Percentiles rank a stretch among this genome's conserved stretches.
These are phyloP conservation scores for Stylonectria norvegica DNA, from an alignment of 2,329 filamentous ascomycete genomes.

Conservation along the genomic window DNA sequence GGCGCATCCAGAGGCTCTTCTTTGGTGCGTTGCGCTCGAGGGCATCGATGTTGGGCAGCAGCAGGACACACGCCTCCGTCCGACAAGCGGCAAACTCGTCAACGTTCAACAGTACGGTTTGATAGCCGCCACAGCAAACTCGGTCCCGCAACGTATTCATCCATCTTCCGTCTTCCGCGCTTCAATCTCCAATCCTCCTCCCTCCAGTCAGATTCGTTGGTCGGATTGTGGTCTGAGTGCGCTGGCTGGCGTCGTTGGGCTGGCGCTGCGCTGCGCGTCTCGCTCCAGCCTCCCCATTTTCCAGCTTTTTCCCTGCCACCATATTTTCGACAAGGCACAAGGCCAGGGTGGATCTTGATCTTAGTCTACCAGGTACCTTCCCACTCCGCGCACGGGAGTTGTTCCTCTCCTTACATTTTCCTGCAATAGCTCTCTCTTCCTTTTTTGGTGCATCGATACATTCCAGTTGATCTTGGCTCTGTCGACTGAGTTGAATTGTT, in stretches of 20 bases:
- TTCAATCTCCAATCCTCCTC: neutral
- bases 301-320: slow-evolving; percentile 27
- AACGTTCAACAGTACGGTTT: neutral
- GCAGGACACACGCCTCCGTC: neutral
- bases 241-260: slow-evolving; percentile 3
- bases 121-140: too few species aligned
- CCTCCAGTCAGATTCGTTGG: neutral
- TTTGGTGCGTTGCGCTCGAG: neutral
- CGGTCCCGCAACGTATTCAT: neutral
- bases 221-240: slow-evolving; percentile 4
- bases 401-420: neutral
- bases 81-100: too few species aligned
- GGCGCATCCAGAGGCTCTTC: neutral
- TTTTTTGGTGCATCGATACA: neutral
- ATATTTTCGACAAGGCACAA: slow-evolving; percentile 32
- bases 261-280: neutral
- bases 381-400: neutral
- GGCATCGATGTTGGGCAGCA: slow-evolving; percentile 12
- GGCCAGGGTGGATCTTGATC: too few species aligned
- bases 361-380: slow-evolving; percentile 28
- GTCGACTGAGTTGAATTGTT: too few species aligned
- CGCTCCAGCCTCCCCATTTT: slow-evolving; percentile 20
- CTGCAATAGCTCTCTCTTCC: neutral
- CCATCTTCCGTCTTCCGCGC: neutral
- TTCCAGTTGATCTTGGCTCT: too few species aligned